Evolutionary conservation across 768 basidiomycete species (phyloP), one percentile per base, ranked within the genome.

Genomic region (Rhodotorula paludigena): DNA sequence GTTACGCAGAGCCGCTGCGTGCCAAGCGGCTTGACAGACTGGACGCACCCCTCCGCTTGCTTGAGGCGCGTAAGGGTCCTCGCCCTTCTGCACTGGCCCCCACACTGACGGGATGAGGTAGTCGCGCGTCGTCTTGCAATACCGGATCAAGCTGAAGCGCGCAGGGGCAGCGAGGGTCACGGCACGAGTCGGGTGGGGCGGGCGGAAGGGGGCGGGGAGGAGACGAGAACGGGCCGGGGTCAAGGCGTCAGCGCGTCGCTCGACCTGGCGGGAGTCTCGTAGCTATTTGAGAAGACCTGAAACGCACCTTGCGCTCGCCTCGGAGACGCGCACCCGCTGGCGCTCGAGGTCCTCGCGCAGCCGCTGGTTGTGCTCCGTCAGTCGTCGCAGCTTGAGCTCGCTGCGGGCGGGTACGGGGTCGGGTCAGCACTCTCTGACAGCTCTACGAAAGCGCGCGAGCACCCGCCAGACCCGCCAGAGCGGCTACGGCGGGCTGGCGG

Each of bases 351-450:
- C 93, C 77, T 96, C 93, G 75, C 87, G 82, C 77, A 96, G 79
- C 71, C 93, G 84, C 78, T 89, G 87, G 77, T 94, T 97, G 81
- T 96, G 92, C 80, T 97, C 93, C 57, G 87, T 89, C 77, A 97
- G 81, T 47, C 93, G 83, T 44, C 92, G 86, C 70, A 96, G 86
- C 84, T 94, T 96, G 77, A 96, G 88, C 84, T 96, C 93, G 57
- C 71, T 73, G 61, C 15, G 42, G 14, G 25, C 20, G 52, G 25
- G 8, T 18, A 11, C 15, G 41, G n/a, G 23, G 9, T 36, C 7
- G 30, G 25, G n/a, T 8, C 36, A 57, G 66, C 21, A n/a, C n/a
- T n/a, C n/a, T n/a, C n/a, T n/a, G n/a, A n/a, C n/a, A n/a, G n/a
- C n/a, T n/a, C n/a, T n/a, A n/a, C n/a, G n/a, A n/a, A n/a, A n/a